A percentile compares a stretch with the other conserved stretches of the same genome.
phyloP scores from a whole-genome alignment of 768 basidiomycete species.

The Epithele typhae region DNA sequence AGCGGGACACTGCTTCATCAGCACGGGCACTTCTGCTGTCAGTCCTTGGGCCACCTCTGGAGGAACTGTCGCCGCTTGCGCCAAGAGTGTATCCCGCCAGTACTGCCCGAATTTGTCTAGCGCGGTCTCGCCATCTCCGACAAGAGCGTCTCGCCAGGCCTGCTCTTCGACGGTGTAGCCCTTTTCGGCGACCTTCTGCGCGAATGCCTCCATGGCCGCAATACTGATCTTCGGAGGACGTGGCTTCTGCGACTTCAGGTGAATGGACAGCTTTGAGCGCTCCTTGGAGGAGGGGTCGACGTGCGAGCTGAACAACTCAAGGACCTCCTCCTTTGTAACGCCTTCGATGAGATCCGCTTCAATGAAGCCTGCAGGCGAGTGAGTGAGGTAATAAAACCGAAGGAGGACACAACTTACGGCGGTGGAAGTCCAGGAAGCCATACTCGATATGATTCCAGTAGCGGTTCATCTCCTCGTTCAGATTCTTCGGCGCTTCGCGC shows the following conservation, averaged over 20 bases:
- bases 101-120: constrained; percentile 58
- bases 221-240: constrained; percentile 57
- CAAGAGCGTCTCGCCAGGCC: constrained; percentile 47
- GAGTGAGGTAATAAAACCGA: not conserved
- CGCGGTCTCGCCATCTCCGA: constrained; percentile 50
- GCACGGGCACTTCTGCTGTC: constrained; percentile 47
- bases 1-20: constrained; percentile 55
- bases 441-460: constrained; percentile 70
- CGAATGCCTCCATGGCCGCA: constrained; percentile 60
- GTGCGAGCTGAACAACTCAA: constrained; percentile 61
- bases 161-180: constrained; percentile 46
- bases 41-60: constrained; percentile 41
- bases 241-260: constrained; percentile 69
- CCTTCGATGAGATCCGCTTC: constrained; percentile 63
- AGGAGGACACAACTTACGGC: constrained; percentile 49
- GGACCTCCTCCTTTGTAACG: constrained; percentile 72
- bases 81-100: constrained; percentile 46
- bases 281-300: constrained; percentile 66
- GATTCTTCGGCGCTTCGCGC: constrained; percentile 85
- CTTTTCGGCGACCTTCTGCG: constrained; percentile 43
- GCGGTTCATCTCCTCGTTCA: constrained; percentile 70
- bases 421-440: constrained; percentile 83
- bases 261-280: constrained; percentile 82
- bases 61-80: constrained; percentile 31
- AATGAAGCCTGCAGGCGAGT: constrained; percentile 57